A percentile compares a stretch with the other conserved stretches of the same genome.
Evolutionary conservation across 768 basidiomycete species (phyloP).

Genomic region (Guyanaporus albipodus): DNA sequence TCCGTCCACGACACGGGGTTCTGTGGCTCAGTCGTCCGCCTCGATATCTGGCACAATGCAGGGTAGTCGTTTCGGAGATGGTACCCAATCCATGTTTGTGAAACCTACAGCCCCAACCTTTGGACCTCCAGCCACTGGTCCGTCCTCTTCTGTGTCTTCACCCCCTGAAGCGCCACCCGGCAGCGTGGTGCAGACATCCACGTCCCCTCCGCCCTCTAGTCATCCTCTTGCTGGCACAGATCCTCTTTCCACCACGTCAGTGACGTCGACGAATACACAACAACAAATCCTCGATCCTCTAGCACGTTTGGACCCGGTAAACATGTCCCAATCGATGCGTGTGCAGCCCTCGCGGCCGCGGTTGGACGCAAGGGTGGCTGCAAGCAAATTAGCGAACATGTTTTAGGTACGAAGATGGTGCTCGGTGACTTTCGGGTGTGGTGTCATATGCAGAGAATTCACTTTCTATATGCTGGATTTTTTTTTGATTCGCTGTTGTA

Average conservation of each 20-base stretch:
- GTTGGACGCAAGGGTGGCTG: constrained; percentile 81
- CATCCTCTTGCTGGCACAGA: constrained; percentile 18
- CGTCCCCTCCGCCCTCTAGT: constrained; percentile 4
- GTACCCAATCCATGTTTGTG: constrained; percentile 79
- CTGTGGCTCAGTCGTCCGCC: constrained; percentile 23
- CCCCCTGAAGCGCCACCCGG: constrained; percentile 21
- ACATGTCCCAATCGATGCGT: constrained; percentile 72
- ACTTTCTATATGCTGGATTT: constrained; percentile 20
- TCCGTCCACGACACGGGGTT: constrained; percentile 38
- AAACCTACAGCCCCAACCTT: constrained; percentile 41
- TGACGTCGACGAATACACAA: constrained; percentile 21
- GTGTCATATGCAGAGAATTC: constrained; percentile 5
- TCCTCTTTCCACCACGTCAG: constrained; percentile 11
- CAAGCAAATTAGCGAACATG: constrained; percentile 89
- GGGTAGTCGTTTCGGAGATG: constrained; percentile 65
- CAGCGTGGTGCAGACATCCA: constrained; percentile 6
- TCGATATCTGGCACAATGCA: constrained; percentile 47
- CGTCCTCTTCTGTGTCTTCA: constrained; percentile 35
- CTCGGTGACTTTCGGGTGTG: not conserved
- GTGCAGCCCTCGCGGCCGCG: constrained; percentile 67
- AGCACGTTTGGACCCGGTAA: constrained; percentile 53
- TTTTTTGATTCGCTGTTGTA: constrained; percentile 1
- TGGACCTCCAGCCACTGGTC: constrained; percentile 31
- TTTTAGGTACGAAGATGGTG: constrained; percentile 43
- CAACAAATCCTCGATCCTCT: constrained; percentile 54